Percentiles rank a stretch among this genome's conserved stretches.
Evolutionary conservation across 306 rosid genomes (phyloP).

Genomic region (Malus fusca): DNA sequence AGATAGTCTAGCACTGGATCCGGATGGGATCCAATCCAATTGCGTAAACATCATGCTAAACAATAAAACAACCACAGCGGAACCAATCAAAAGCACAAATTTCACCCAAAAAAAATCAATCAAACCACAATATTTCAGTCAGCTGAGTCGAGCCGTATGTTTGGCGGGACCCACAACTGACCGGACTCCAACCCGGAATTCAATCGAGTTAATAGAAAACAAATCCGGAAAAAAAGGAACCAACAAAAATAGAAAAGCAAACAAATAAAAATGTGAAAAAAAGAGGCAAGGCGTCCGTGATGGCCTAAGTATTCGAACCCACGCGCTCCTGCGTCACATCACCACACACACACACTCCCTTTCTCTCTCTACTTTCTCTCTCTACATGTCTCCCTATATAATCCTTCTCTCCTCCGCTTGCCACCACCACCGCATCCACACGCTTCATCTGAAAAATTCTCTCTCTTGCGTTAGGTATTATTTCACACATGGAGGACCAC

Average conservation of each 20-base stretch:
- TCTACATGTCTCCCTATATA: slow-evolving; percentile 65
- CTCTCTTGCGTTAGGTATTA: background rate
- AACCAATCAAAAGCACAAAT: background rate
- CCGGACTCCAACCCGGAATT: slow-evolving; percentile 54
- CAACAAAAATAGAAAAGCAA: slow-evolving; percentile 8
- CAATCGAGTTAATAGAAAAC: slow-evolving; percentile 27
- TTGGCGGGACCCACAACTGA: slow-evolving; percentile 29
- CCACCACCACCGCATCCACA: background rate
- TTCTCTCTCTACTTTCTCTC: slow-evolving; percentile 41
- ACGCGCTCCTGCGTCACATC: slow-evolving; percentile 75
- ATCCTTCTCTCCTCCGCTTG: slow-evolving; percentile 21
- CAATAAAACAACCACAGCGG: background rate
- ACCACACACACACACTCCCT: slow-evolving; percentile 29
- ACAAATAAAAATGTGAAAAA: background rate
- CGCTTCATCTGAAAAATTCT: background rate
- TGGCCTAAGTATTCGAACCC: slow-evolving; percentile 47
- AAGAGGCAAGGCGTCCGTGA: slow-evolving; percentile 54
- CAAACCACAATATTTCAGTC: background rate
- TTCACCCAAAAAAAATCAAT: background rate
- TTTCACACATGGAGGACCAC: slow-evolving; percentile 29
- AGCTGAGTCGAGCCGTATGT: slow-evolving; percentile 19
- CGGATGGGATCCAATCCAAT: too few species aligned
- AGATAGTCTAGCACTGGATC: fast-evolving
- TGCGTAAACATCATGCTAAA: too few species aligned
- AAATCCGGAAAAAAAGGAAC: slow-evolving; percentile 26